Base-by-base conservation (phyloP, 805 yeast genomes). In the Naumovozyma baii region DNA sequence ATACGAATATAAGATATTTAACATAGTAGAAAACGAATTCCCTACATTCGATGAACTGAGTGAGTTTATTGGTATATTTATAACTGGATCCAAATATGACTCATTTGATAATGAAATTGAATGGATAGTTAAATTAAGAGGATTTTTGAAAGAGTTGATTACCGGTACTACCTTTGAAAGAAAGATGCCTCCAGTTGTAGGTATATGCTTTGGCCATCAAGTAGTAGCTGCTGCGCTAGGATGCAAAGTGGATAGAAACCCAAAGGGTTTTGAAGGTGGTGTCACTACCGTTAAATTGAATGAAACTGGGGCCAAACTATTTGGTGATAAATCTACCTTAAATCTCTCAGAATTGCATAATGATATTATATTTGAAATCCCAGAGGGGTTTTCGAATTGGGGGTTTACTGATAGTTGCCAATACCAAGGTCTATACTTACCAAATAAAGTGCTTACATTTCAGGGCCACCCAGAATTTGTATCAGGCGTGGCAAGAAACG, bases 381-480 rank as follows among this genome's bases (percentile, higher is more conserved):
- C 77, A 31, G 37, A 42, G 17, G 63, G 66, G 42, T 40, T 62
- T 54, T 35, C 49, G 36, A 61, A 68, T 44, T 62, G 78, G 56
- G 82, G 94, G 0, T 57, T 70, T 4, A 72, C 81, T 5, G 58
- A 66, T 0, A 66, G 59, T 31, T 81, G 94, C 45, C 50, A 61
- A 1, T 62, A 73, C 28, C 96, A 87, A 61, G 94, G 94, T 0
- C 62, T 83, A 20, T 72, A 72, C 40, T 71, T 73, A 31, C 67
- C 69, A 0, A 54, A 66, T 17, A 66, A 69, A 33, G 39, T 82
- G 5, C 59, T 87, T 17, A 74, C 92, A 0, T 73, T 86, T 48
- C 96, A 87, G 59, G 95, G 95, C 0, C 96, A 87, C 52, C 96
- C 96, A 0, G 96, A 87, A 56, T 87, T 83, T 52, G 53, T 63